A percentile compares a stretch with the other conserved stretches of the same genome.
Evolutionary conservation across 148 eudicot species (phyloP).

Genomic region (Persicaria maculosa): DNA sequence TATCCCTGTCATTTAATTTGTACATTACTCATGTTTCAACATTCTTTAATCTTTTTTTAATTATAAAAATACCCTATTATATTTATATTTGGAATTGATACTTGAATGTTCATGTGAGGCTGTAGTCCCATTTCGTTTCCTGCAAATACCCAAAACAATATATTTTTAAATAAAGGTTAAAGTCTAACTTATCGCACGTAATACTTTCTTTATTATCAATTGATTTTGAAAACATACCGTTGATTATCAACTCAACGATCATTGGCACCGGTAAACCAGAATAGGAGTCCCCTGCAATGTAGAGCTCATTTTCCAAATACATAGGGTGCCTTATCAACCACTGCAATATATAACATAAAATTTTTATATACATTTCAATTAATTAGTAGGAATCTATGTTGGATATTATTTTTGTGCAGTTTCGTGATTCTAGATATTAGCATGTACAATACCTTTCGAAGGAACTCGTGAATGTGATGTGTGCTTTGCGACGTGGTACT

Average conservation of each 20-base stretch:
- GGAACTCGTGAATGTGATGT: constrained; percentile 9
- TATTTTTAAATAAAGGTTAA: no score
- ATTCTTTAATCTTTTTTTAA: no score
- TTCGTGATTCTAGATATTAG: no score
- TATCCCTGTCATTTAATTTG: constrained; percentile 21
- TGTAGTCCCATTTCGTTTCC: constrained; percentile 13
- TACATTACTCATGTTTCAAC: no score
- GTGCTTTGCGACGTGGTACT: constrained; percentile 9
- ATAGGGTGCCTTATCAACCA: constrained; percentile 29
- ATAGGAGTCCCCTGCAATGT: constrained; percentile 28
- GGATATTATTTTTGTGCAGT: no score
- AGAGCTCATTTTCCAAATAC: constrained; percentile 21
- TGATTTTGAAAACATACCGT: constrained; percentile 15
- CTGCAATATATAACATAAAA: constrained; percentile 9
- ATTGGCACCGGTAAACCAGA: constrained; percentile 28
- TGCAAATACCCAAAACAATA: not conserved
- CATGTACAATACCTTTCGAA: constrained; percentile 13
- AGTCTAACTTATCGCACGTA: no score
- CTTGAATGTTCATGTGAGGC: constrained; percentile 14
- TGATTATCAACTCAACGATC: constrained; percentile 20
- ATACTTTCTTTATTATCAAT: not conserved
- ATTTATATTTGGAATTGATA: not conserved
- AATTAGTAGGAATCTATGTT: not conserved
- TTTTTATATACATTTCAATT: not conserved
- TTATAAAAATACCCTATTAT: no score